A percentile compares a stretch with the other conserved stretches of the same genome.
These are phyloP conservation scores for Candida endomychidarum DNA, from an alignment of 805 yeast species.

Conservation along the genomic window DNA sequence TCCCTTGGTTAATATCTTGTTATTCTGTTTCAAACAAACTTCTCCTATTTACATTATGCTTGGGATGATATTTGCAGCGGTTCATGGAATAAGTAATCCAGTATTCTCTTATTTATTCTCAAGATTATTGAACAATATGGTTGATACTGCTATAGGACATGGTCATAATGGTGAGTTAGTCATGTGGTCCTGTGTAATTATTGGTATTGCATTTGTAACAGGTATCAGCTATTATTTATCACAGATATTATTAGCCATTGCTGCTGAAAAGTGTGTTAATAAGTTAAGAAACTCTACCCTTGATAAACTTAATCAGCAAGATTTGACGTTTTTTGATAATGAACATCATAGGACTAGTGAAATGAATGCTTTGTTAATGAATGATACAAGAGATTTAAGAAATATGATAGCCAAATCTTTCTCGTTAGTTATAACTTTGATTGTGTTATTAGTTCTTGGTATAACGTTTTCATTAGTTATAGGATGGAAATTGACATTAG, in stretches of 20 bases:
- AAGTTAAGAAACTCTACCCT: slow-evolving; percentile 52
- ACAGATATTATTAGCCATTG: slow-evolving; percentile 48
- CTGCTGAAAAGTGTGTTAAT: slow-evolving; percentile 69
- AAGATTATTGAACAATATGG: slow-evolving; percentile 61
- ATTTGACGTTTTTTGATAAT: slow-evolving; percentile 51
- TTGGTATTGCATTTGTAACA: slow-evolving; percentile 61
- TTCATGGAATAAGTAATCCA: slow-evolving; percentile 69
- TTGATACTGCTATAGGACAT: slow-evolving; percentile 42
- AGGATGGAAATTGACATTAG: slow-evolving; percentile 88
- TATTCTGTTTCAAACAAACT: slow-evolving; percentile 22
- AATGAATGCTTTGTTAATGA: slow-evolving; percentile 66
- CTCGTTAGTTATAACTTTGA: slow-evolving; percentile 51
- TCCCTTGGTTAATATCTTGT: slow-evolving; percentile 25
- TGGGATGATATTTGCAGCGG: slow-evolving; percentile 55
- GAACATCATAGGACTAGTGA: slow-evolving; percentile 46
- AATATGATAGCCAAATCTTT: slow-evolving; percentile 62
- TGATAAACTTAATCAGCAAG: slow-evolving; percentile 49
- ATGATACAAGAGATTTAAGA: slow-evolving; percentile 79
- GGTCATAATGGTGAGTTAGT: slow-evolving; percentile 31
- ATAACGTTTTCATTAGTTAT: slow-evolving; percentile 70
- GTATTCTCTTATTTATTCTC: slow-evolving; percentile 78
- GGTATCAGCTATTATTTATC: slow-evolving; percentile 57
- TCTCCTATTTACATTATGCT: slow-evolving; percentile 24
- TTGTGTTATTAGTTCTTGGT: slow-evolving; percentile 58
- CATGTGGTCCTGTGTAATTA: slow-evolving; percentile 69